Base-by-base conservation (phyloP, 1,139 yeast species). In the Suhomyces bolitotheri region DNA sequence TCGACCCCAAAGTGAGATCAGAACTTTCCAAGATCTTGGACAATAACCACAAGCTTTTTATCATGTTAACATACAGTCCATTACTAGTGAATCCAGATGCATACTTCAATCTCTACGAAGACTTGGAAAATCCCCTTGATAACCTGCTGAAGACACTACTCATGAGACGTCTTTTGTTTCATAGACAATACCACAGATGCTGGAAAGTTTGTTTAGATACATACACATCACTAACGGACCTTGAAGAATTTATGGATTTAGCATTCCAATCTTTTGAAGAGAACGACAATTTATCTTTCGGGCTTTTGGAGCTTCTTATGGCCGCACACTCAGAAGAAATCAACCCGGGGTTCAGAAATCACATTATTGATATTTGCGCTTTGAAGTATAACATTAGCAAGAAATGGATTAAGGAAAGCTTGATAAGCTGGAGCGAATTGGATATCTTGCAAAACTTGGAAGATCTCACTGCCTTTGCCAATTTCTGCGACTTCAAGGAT, bases 221-320 rank as follows among this genome's bases (percentile, higher is more conserved):
- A 3, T 43, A 52, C 15, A 49, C 60, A 12, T 56, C 71, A 5
- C 50, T 70, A 8, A 53, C 54, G 11, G 75, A 68, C 36, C 45
- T 69, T 13, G 74, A 69, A 40, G 72, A 64, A 5, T 51, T 59
- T 22, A 47, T 67, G 19, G 71, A 62, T 12, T 36, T 53, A 13
- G 47, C 64, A 5, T 43, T 54, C 11, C 33, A 39, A 4, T 48
- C 48, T 7, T 46, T 62, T 15, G 38, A 40, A 16, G 46, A 44
- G 7, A 45, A 44, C 25, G 48, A 54, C 25, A 51, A 58, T 33
- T n/a, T 41, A 9, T 32, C 40, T 4, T 49, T 60, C 29, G 71
- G 71, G 0, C 38, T 58, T 2, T 47, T 54, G 41, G 51, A 49
- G 25, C 41, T 58, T 3, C 39, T 60, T 6, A 27, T 43, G 1